These are phyloP conservation scores for Imleria badia DNA, from an alignment of 768 basidiomycete species.

Conservation along the genomic window DNA sequence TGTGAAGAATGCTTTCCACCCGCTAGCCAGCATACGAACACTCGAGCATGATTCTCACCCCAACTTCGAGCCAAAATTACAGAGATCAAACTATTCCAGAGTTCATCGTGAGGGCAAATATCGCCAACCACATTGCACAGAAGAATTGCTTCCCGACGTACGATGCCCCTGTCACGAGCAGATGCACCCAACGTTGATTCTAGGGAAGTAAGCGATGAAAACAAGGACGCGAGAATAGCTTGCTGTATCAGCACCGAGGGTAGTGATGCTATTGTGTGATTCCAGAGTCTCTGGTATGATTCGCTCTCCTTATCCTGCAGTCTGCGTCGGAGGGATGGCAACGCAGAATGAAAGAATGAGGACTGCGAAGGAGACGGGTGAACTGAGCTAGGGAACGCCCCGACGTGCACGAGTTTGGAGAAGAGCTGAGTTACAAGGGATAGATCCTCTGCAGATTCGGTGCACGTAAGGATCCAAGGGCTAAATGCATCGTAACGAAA, in stretches of 20 bases:
- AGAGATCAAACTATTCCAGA: conserved; percentile 49
- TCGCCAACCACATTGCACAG: conserved; percentile 55
- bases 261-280: conserved; percentile 42
- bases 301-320: conserved; percentile 24
- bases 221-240: conserved; percentile 58
- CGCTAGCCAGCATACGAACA: conserved; percentile 71
- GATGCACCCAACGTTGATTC: conserved; percentile 34
- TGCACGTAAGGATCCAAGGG: conserved; percentile 21
- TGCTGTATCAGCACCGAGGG: conserved; percentile 54
- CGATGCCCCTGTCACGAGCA: conserved; percentile 36
- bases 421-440: conserved; percentile 50
- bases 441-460: conserved; percentile 36
- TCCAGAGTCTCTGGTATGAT: conserved; percentile 53
- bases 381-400: conserved; percentile 56
- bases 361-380: conserved; percentile 58
- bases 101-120: conserved; percentile 41
- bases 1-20: conserved; percentile 39
- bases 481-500: conserved; percentile 1
- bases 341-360: conserved; percentile 62
- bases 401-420: conserved; percentile 64
- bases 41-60: conserved; percentile 55
- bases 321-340: conserved; percentile 48
- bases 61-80: conserved; percentile 59
- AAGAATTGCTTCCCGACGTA: conserved; percentile 56
- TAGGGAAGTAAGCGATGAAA: conserved; percentile 43